A percentile compares a stretch with the other conserved stretches of the same genome.
Conservation (phyloP, 2,329 filamentous ascomycete species). For the Fusarium burgessii region DNA sequence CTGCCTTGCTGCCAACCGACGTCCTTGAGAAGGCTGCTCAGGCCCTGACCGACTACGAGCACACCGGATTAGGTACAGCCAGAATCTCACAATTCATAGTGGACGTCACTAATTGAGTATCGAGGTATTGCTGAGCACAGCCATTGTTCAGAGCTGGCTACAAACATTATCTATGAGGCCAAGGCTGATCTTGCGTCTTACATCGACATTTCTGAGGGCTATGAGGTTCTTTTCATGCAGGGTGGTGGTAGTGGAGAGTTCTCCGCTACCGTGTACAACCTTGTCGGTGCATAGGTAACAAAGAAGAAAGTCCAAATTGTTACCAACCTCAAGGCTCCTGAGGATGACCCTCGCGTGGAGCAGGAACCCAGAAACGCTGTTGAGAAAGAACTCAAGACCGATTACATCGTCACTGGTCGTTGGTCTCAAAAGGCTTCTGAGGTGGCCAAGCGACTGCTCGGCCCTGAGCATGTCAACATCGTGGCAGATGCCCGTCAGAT, state of each 20-base stretch:
- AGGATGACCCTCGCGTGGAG: slow-evolving; percentile 64
- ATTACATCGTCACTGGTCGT: slow-evolving; percentile 90
- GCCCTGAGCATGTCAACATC: slow-evolving; percentile 80
- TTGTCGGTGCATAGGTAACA: slow-evolving; percentile 85
- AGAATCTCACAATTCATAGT: neutral
- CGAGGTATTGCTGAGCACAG: slow-evolving; percentile 81
- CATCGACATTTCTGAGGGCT: slow-evolving; percentile 86
- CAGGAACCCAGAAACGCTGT: slow-evolving; percentile 72
- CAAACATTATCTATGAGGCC: slow-evolving; percentile 81
- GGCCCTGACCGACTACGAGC: slow-evolving; percentile 84
- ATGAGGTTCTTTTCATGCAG: slow-evolving; percentile 91
- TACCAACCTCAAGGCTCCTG: slow-evolving; percentile 63
- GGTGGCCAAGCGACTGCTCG: slow-evolving; percentile 83
- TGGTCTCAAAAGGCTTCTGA: slow-evolving; percentile 90
- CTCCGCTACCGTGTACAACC: slow-evolving; percentile 84
- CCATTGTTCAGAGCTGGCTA: slow-evolving; percentile 84
- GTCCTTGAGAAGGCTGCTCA: slow-evolving; percentile 82
- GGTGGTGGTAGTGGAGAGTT: slow-evolving; percentile 89
- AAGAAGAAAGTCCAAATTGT: slow-evolving; percentile 71
- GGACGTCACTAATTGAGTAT: neutral
- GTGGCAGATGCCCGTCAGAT: slow-evolving; percentile 73
- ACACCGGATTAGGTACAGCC: slow-evolving; percentile 77
- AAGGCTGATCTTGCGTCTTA: slow-evolving; percentile 79
- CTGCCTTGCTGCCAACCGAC: slow-evolving; percentile 83
- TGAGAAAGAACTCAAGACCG: slow-evolving; percentile 78